Percentiles rank a stretch among this genome's conserved stretches.
phyloP scores from a whole-genome alignment of 257 asterid genomes.

The Solanum corneliomulleri region DNA sequence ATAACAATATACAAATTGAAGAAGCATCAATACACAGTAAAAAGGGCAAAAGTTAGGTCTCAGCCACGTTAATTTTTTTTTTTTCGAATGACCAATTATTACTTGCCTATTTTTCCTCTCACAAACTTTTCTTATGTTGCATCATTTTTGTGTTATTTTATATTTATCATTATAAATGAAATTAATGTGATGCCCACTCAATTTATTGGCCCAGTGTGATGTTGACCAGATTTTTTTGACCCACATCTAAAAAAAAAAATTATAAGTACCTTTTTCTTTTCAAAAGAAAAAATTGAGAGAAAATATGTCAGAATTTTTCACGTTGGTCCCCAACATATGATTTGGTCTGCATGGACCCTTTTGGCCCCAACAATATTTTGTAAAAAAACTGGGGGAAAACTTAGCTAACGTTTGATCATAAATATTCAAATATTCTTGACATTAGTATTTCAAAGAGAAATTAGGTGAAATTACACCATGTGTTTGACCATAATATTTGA shows the following conservation, averaged over 20 bases:
- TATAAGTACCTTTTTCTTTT: not conserved
- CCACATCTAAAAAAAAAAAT: not conserved
- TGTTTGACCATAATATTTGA: too few relatives aligned
- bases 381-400: fast-evolving
- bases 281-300: not conserved
- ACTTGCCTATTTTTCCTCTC: not conserved
- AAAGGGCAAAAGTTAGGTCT: not conserved
- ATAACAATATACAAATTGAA: not conserved
- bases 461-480: too few relatives aligned
- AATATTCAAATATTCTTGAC: too few relatives aligned
- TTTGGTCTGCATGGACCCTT: not conserved
- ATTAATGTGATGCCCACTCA: conserved; percentile 12
- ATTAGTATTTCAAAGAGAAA: too few relatives aligned
- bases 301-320: not conserved
- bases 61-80: not conserved
- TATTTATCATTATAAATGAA: not conserved
- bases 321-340: not conserved
- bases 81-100: not conserved
- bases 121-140: not conserved
- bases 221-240: not conserved
- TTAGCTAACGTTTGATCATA: too few relatives aligned
- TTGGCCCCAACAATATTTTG: too few relatives aligned
- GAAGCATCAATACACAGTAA: not conserved
- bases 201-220: not conserved
- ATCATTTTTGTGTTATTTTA: not conserved